Evolutionary conservation across 306 rosid genomes (phyloP), one percentile per base, ranked within the genome.

Genomic region (Castanea crenata): DNA sequence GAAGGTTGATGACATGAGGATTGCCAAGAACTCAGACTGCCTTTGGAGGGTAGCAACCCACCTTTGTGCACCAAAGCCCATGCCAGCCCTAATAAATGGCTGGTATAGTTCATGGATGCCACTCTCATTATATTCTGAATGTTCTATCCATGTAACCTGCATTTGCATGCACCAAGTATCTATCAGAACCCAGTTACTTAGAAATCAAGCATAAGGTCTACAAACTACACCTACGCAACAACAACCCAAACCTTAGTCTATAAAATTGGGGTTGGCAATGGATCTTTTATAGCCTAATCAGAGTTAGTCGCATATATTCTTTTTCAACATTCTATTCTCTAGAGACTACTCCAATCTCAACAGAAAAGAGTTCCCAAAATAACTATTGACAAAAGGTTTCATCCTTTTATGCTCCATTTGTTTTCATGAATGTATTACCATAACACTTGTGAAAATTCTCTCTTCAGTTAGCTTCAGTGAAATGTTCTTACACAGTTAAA

Each of bases 71-170:
- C 99, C 99, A 25, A 87, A 95, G 73, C 91, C 99, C 27, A 86
- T 41, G 68, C 99, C 98, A 0, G 90, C 84, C 78, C 72, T 83
- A 13, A 95, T 52, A 78, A 88, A 34, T 1, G 85, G 86, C 12
- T 83, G 92, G 80, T 76, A 95, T 32, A 85, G 87, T 59, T 85
- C 94, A 83, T 92, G 96, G 68, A 91, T 55, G 1, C n/a, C 41
- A 63, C 81, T 92, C 71, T 89, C 99, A 79, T 92, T 92, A 69
- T 90, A 92, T 44, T 92, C 96, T 7, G 86, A 74, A 75, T 95
- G 99, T 34, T 95, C 99, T n/a, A 95, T 79, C 97, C 97, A 95
- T 6, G 89, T 93, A 69, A 95, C 88, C 99, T 95, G 80, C 78
- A 89, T 80, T 20, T 71, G 32, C 75, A 31, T 74, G 35, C 23